A percentile compares a stretch with the other conserved stretches of the same genome.
phyloP scores from a whole-genome alignment of 257 asterid genomes.

The Salvia miltiorrhiza region DNA sequence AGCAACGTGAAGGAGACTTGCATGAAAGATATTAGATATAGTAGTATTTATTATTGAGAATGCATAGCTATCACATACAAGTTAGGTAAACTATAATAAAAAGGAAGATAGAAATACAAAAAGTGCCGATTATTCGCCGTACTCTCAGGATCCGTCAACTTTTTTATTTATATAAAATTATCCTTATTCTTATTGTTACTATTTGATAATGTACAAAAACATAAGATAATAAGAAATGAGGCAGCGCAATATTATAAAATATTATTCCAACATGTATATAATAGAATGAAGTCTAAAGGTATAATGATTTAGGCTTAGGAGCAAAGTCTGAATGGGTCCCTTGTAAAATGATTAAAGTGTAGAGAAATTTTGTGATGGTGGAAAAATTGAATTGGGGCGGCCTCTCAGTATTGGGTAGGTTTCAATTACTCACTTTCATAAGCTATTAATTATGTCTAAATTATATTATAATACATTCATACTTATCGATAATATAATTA shows the following conservation, averaged over 20 bases:
- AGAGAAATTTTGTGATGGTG: conserved; percentile 35
- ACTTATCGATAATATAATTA: background rate
- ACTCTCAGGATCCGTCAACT: conserved; percentile 35
- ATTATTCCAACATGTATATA: conserved; percentile 22
- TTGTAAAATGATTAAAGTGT: conserved; percentile 45
- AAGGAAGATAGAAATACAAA: background rate
- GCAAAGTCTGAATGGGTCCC: conserved; percentile 62
- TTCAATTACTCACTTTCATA: too few species aligned
- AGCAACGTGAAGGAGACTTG: conserved; percentile 59
- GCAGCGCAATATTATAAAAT: background rate
- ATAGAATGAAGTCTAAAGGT: conserved; percentile 43
- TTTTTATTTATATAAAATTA: conserved; percentile 13
- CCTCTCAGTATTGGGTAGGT: conserved; percentile 27
- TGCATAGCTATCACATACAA: background rate
- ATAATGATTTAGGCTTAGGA: conserved; percentile 62
- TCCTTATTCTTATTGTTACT: background rate
- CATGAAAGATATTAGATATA: conserved; percentile 33
- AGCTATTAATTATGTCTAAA: background rate
- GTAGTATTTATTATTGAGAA: background rate
- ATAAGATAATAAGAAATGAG: background rate
- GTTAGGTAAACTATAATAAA: conserved; percentile 33
- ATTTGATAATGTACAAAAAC: background rate
- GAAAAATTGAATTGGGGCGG: conserved; percentile 23
- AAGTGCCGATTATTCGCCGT: conserved; percentile 38
- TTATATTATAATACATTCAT: background rate